Percentiles rank a stretch among this genome's conserved stretches.
phyloP scores from a whole-genome alignment of 2,329 filamentous ascomycete species.

The Aschersonia sp. region DNA sequence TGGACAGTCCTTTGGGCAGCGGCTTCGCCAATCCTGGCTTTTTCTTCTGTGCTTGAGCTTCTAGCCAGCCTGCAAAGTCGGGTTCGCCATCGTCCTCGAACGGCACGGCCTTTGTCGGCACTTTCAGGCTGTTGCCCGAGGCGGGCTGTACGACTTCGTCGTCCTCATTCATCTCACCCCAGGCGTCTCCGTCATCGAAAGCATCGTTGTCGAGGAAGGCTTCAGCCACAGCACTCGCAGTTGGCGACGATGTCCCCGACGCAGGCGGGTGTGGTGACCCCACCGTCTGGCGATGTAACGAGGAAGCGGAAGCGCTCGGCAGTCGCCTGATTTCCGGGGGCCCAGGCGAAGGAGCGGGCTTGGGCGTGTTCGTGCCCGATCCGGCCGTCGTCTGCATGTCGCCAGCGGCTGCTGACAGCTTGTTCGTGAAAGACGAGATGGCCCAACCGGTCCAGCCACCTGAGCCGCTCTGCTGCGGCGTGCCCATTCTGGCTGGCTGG shows the following conservation, averaged over 20 bases:
- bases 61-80: conserved; percentile 91
- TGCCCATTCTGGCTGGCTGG: conserved; percentile 59
- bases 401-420: conserved; percentile 68
- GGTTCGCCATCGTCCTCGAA: conserved; percentile 74
- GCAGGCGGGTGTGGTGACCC: conserved; percentile 32
- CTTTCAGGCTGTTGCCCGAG: conserved; percentile 9
- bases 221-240: conserved; percentile 26
- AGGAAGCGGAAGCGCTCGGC: conserved; percentile 37
- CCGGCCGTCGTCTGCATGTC: conserved; percentile 57
- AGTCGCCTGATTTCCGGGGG: conserved; percentile 19
- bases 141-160: conserved; percentile 24
- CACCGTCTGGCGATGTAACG: conserved; percentile 45
- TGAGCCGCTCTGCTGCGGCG: conserved; percentile 49
- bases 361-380: conserved; percentile 24
- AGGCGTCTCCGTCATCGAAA: conserved; percentile 55
- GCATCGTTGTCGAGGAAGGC: conserved; percentile 41
- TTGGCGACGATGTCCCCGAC: conserved; percentile 34
- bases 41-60: conserved; percentile 70
- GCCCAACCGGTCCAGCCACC: conserved; percentile 81
- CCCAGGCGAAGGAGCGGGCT: conserved; percentile 24
- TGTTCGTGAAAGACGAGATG: conserved; percentile 96
- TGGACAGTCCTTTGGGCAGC: conserved; percentile 71
- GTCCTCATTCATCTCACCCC: conserved; percentile 55
- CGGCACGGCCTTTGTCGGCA: conserved; percentile 27
- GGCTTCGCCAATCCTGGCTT: conserved; percentile 49